These are phyloP conservation scores for Verticillium alfalfae DNA, from an alignment of 2,329 filamentous ascomycete genomes.

Conservation along the genomic window DNA sequence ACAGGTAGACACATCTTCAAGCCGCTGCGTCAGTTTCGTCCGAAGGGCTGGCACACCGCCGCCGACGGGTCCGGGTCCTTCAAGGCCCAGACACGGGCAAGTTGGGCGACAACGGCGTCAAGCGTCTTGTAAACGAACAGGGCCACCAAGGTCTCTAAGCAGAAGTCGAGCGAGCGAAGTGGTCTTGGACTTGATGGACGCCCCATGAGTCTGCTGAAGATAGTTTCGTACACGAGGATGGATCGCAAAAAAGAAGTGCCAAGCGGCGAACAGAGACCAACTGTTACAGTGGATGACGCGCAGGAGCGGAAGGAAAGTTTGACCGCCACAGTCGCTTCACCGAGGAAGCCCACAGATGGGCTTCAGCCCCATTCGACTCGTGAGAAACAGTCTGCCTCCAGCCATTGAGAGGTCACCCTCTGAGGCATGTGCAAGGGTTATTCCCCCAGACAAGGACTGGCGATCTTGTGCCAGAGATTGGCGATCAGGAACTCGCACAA, in stretches of 20 bases:
- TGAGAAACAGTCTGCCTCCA: not conserved
- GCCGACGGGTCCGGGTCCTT: not conserved
- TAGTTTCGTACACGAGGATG: not conserved
- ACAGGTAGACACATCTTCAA: not conserved
- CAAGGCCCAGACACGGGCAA: not conserved
- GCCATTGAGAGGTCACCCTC: not conserved
- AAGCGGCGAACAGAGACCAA: too few relatives aligned
- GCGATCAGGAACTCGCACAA: not conserved
- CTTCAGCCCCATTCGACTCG: not conserved
- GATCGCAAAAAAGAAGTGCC: not conserved
- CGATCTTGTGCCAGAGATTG: not conserved
- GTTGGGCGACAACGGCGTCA: not conserved
- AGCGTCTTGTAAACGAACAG: not conserved
- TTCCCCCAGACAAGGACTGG: too few relatives aligned
- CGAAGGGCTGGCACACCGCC: not conserved
- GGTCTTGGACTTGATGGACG: not conserved
- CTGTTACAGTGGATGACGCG: too few relatives aligned
- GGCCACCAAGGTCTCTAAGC: too few relatives aligned
- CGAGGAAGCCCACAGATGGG: not conserved
- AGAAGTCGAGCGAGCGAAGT: not conserved
- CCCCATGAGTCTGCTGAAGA: too few relatives aligned
- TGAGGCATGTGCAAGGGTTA: not conserved
- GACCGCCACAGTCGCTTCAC: too few relatives aligned
- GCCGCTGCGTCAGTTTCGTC: conserved; percentile 1
- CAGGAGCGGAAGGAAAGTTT: too few relatives aligned